Evolutionary conservation across 1,139 yeast genomes (phyloP).

Genomic region (Taphrina populina): DNA sequence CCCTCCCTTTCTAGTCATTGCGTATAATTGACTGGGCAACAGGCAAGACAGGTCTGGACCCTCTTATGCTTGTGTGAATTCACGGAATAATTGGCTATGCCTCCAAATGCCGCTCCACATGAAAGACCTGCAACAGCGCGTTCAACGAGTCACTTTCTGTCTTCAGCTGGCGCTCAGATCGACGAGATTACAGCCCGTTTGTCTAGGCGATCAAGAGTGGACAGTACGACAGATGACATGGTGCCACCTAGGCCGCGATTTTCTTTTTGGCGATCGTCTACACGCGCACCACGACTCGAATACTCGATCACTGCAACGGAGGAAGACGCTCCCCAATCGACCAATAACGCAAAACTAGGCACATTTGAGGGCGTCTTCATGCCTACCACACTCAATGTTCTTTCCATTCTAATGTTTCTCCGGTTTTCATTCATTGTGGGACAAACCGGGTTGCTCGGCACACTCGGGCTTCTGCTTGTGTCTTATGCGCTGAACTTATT

Average conservation of each 20-base stretch:
- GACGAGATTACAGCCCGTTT: slow-evolving; percentile 27
- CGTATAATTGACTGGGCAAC: too few species aligned
- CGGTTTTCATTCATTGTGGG: slow-evolving; percentile 78
- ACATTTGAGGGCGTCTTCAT: slow-evolving; percentile 77
- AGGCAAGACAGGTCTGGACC: too few species aligned
- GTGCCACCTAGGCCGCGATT: slow-evolving; percentile 9
- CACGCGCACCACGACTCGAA: slow-evolving; percentile 19
- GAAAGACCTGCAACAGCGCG: slow-evolving; percentile 14
- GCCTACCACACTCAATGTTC: slow-evolving; percentile 72
- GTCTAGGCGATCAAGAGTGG: slow-evolving; percentile 19
- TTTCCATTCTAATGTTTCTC: slow-evolving; percentile 74
- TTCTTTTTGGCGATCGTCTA: slow-evolving; percentile 15
- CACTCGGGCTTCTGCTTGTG: slow-evolving; percentile 50
- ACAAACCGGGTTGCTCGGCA: slow-evolving; percentile 70
- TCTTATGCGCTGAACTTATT: slow-evolving; percentile 65
- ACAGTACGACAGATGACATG: slow-evolving; percentile 11
- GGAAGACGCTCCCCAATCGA: slow-evolving; percentile 4
- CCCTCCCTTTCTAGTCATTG: too few species aligned
- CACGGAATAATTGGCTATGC: too few species aligned
- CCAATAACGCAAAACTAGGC: slow-evolving; percentile 52
- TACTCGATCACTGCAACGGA: slow-evolving; percentile 23
- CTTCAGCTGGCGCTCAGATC: slow-evolving; percentile 30
- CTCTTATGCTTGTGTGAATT: too few species aligned
- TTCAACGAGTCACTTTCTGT: slow-evolving; percentile 14
- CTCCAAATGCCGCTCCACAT: too few species aligned